Conservation (phyloP, 148 eudicot genomes). For the Rhododendron griersonianum region DNA sequence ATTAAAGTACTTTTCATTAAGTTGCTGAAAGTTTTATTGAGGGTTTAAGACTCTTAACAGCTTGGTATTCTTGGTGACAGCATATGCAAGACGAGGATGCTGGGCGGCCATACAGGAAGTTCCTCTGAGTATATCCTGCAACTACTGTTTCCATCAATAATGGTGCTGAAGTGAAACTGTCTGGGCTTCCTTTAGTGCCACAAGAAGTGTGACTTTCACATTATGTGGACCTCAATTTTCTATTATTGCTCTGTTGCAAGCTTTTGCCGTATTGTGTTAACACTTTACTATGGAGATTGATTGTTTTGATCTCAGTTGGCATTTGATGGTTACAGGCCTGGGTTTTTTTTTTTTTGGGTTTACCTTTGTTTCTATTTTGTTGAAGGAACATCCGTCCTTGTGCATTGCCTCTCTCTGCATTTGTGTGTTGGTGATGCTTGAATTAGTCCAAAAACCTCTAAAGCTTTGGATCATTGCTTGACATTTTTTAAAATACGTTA, state of each 20-base stretch:
- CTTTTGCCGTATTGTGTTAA: too few species aligned
- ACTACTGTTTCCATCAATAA: conserved; percentile 18
- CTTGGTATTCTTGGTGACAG: conserved; percentile 31
- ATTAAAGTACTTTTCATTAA: background rate
- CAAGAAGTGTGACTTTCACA: background rate
- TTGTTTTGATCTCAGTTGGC: too few species aligned
- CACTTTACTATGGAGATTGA: too few species aligned
- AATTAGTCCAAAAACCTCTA: too few species aligned
- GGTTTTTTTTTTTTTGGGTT: too few species aligned
- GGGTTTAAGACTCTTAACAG: background rate
- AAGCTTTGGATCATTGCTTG: too few species aligned
- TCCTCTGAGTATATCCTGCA: conserved; percentile 30
- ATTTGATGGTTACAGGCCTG: too few species aligned
- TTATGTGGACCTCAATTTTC: background rate
- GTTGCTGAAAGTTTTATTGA: background rate
- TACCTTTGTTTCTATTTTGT: too few species aligned
- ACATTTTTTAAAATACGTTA: too few species aligned
- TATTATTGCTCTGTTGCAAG: background rate
- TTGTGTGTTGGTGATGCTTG: too few species aligned
- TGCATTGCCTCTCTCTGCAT: too few species aligned
- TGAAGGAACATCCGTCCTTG: too few species aligned
- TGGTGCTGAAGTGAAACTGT: conserved; percentile 13
- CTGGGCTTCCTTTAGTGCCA: background rate
- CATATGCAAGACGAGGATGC: conserved; percentile 91
- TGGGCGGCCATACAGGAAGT: conserved; percentile 74